Evolutionary conservation across 345 rosid genomes (phyloP).

Genomic region (Lagerstroemia speciosa): DNA sequence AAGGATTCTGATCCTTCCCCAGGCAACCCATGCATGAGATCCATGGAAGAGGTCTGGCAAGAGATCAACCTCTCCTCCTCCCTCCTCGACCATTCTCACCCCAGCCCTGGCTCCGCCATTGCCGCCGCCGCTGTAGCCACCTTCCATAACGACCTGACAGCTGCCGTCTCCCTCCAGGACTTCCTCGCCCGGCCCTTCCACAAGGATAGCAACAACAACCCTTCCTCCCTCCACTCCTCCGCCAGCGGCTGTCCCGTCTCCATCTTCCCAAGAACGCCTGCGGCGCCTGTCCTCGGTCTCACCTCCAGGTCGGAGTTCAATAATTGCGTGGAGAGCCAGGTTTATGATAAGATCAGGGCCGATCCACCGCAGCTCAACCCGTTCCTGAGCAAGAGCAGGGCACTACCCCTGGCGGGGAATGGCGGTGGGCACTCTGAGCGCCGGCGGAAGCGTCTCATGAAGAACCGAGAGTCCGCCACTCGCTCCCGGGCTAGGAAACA

Average conservation of each 20-base stretch:
- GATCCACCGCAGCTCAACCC: background rate
- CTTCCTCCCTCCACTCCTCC: background rate
- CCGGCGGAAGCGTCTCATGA: conserved; percentile 2
- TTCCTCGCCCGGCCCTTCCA: conserved; percentile 7
- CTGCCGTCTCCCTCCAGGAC: conserved; percentile 8
- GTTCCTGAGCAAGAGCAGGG: background rate
- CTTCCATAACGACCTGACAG: background rate
- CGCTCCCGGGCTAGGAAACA: conserved; percentile 10
- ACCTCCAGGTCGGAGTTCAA: background rate
- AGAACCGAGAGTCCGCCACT: conserved; percentile 13
- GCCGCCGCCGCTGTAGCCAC: background rate
- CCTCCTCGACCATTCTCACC: background rate
- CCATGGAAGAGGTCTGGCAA: conserved; percentile 11
- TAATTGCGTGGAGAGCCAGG: background rate
- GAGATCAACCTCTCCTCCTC: conserved; percentile 12
- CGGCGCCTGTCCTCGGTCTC: background rate
- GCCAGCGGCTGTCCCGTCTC: background rate
- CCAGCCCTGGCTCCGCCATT: background rate
- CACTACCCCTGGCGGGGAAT: background rate
- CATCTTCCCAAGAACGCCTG: background rate
- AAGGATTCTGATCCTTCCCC: no score
- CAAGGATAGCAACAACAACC: background rate
- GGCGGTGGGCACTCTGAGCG: background rate
- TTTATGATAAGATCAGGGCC: background rate
- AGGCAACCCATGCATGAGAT: background rate